phyloP scores from a whole-genome alignment of 257 asterid species.

The Jacaranda mimosifolia region DNA sequence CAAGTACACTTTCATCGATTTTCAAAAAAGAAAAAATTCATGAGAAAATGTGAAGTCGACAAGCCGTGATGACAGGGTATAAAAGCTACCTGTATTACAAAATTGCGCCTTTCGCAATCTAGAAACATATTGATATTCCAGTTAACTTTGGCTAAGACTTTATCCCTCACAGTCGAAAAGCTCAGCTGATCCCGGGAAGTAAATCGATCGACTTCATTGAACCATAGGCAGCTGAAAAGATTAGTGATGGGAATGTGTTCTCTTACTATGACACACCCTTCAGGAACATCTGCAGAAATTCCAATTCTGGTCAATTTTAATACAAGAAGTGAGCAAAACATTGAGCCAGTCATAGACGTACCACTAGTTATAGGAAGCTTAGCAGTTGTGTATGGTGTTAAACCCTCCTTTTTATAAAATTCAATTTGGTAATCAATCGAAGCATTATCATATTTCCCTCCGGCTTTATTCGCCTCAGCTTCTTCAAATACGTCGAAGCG shows the following conservation, averaged over 20 bases:
- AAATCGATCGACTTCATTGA: conserved; percentile 96
- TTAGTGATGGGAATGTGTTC: conserved; percentile 91
- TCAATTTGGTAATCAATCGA: conserved; percentile 86
- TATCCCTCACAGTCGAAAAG: conserved; percentile 95
- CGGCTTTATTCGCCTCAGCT: conserved; percentile 97
- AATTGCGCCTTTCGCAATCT: conserved; percentile 94
- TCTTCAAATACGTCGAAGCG: conserved; percentile 95
- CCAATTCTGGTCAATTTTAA: conserved; percentile 30
- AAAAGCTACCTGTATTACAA: conserved; percentile 80
- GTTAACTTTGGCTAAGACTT: conserved; percentile 64
- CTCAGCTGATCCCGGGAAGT: conserved; percentile 97
- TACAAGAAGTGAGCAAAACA: conserved; percentile 22
- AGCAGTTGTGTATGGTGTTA: conserved; percentile 78
- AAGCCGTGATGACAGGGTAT: conserved; percentile 9
- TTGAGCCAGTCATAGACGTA: conserved; percentile 39
- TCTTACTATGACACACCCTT: conserved; percentile 91
- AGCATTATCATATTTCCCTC: conserved; percentile 76
- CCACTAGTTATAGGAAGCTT: conserved; percentile 99
- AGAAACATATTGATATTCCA: conserved; percentile 89
- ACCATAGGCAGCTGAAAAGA: conserved; percentile 96
- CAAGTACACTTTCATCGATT: neutral
- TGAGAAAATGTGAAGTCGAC: conserved; percentile 15
- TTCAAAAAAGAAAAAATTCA: neutral
- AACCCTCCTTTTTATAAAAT: conserved; percentile 84
- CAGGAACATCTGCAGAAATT: conserved; percentile 93